Base-by-base conservation (phyloP, 106 monocot species). In the Gastrodia elata region DNA sequence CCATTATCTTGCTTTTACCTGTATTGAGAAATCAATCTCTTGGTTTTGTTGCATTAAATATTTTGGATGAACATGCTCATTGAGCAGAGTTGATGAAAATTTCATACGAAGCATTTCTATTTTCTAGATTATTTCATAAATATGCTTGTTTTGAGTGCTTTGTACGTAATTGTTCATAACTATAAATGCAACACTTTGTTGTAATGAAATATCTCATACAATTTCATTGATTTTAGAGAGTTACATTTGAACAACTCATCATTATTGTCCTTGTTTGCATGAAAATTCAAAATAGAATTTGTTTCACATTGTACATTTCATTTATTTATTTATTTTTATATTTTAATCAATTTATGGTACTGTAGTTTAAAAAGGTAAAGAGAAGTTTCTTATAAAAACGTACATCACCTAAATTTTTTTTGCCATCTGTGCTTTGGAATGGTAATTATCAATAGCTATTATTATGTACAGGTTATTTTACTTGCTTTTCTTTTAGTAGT, bases 31-130 rank as follows among this genome's bases (percentile, higher is more conserved):
- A 10, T 30, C 59, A 30, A 30, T 28, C 59, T 57, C 26, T 26
- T 61, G 0, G n/a, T n/a, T n/a, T n/a, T n/a, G n/a, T n/a, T n/a
- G n/a, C n/a, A 61, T 32, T 61, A 32, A 27, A 18, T 25, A 8
- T 57, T 18, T 61, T 61, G 61, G 61, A 61, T 61, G 30, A 3
- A 59, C 59, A 59, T 59, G 27, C 28, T 59, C 59, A 30, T 61
- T 13, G 30, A 22, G 61, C 14, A 24, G 30, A 32, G 61, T 32
- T 27, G 61, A 61, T n/a, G n/a, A n/a, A n/a, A n/a, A n/a, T n/a
- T n/a, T n/a, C n/a, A n/a, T n/a, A n/a, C n/a, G n/a, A n/a, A n/a
- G n/a, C n/a, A n/a, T n/a, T n/a, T n/a, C n/a, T n/a, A n/a, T n/a
- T n/a, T n/a, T n/a, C n/a, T n/a, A n/a, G n/a, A n/a, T n/a, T n/a